Evolutionary conservation across 2,329 filamentous ascomycete species (phyloP).

Genomic region (Seiridium unicorne): DNA sequence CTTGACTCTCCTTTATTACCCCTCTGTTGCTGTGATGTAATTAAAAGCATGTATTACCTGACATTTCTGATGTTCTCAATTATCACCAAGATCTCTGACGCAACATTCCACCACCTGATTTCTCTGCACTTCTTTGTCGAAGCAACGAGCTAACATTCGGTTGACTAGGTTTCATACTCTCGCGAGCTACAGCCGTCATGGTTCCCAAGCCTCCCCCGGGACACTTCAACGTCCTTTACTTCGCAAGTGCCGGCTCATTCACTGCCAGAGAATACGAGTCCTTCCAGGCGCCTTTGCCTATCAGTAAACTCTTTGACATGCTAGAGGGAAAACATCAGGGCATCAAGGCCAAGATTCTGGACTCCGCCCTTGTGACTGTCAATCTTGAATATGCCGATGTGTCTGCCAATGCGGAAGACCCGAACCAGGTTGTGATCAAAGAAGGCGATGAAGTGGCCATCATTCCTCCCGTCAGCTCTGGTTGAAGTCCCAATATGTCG

Average conservation of each 20-base stretch:
- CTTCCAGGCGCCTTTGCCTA: slow-evolving; percentile 63
- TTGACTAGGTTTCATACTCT: background rate
- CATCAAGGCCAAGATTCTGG: slow-evolving; percentile 66
- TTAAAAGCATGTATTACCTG: slow-evolving; percentile 59
- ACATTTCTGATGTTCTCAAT: slow-evolving; percentile 54
- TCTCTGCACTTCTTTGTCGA: background rate
- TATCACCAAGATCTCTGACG: slow-evolving; percentile 74
- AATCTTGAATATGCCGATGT: slow-evolving; percentile 81
- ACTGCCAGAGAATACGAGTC: slow-evolving; percentile 67
- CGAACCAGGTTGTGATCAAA: slow-evolving; percentile 51
- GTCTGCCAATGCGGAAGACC: slow-evolving; percentile 40
- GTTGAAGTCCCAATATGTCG: slow-evolving; percentile 42
- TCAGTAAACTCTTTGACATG: slow-evolving; percentile 61
- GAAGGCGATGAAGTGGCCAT: slow-evolving; percentile 83
- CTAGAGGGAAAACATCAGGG: slow-evolving; percentile 71
- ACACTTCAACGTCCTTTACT: slow-evolving; percentile 81
- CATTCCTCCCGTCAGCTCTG: slow-evolving; percentile 85
- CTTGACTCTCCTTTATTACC: background rate
- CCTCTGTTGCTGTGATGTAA: slow-evolving; percentile 45
- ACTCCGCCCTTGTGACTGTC: slow-evolving; percentile 73
- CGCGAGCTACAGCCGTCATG: background rate
- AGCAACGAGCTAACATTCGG: slow-evolving; percentile 7
- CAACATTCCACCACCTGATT: slow-evolving; percentile 21
- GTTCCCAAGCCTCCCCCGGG: slow-evolving; percentile 49
- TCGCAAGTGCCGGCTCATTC: slow-evolving; percentile 71